Evolutionary conservation across 176 grass and related monocot genomes (phyloP).

Genomic region (Tuctoria greenei): DNA sequence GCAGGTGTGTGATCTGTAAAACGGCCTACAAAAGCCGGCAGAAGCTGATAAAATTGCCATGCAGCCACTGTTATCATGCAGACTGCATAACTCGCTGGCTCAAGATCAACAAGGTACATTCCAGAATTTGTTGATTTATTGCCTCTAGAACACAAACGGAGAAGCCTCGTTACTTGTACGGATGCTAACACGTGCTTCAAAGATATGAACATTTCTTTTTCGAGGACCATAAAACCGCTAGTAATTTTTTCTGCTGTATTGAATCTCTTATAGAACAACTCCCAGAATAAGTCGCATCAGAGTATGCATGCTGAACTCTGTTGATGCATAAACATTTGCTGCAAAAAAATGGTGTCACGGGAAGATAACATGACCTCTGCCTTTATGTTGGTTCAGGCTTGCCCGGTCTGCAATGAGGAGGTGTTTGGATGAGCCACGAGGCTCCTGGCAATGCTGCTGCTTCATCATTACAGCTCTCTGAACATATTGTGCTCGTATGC

Average conservation of each 20-base stretch:
- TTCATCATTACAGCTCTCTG: background rate
- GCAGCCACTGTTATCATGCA: slow-evolving; percentile 67
- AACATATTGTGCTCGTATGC: slow-evolving; percentile 7
- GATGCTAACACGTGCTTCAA: slow-evolving; percentile 10
- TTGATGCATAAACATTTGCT: background rate
- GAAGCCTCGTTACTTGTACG: background rate
- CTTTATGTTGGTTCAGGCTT: slow-evolving; percentile 51
- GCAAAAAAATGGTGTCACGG: background rate
- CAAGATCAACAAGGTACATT: slow-evolving; percentile 74
- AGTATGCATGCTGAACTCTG: slow-evolving; percentile 11
- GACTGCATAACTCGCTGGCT: slow-evolving; percentile 75
- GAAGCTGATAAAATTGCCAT: slow-evolving; percentile 68
- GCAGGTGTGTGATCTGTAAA: slow-evolving; percentile 76
- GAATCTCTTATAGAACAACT: slow-evolving; percentile 8
- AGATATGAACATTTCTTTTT: background rate
- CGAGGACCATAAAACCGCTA: too few relatives aligned
- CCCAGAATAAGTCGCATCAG: background rate
- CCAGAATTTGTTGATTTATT: background rate
- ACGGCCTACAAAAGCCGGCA: slow-evolving; percentile 53
- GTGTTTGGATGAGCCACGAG: slow-evolving; percentile 57
- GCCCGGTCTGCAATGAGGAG: slow-evolving; percentile 74
- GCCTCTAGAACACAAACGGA: background rate
- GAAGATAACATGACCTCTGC: slow-evolving; percentile 19
- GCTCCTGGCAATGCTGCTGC: background rate
- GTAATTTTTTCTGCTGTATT: background rate